Conservation (phyloP, 805 yeast species). For the Kluyveromyces lactis region DNA sequence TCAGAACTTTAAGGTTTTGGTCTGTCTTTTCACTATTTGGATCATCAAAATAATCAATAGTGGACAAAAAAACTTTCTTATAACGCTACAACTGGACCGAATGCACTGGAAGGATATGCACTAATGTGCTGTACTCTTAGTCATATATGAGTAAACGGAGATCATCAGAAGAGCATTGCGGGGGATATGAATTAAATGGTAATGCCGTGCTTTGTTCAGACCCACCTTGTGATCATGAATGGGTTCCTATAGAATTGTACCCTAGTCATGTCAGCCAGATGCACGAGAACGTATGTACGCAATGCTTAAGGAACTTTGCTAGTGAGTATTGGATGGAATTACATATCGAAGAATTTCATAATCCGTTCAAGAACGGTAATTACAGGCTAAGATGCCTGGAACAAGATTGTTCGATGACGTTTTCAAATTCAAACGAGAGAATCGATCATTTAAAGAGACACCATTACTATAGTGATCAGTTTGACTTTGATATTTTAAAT, state of each 20-base stretch:
- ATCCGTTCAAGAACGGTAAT: slow-evolving; percentile 34
- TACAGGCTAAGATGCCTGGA: slow-evolving; percentile 36
- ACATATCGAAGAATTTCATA: slow-evolving; percentile 47
- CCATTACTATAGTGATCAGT: slow-evolving; percentile 30
- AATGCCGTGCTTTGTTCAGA: slow-evolving; percentile 10
- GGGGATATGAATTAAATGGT: not conserved
- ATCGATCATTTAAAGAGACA: slow-evolving; percentile 40
- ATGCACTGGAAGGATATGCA: no score
- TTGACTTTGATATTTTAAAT: slow-evolving; percentile 10
- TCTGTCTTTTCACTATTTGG: no score
- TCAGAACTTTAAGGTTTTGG: no score
- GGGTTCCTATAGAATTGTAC: slow-evolving; percentile 12
- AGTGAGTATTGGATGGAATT: slow-evolving; percentile 34
- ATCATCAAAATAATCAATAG: no score
- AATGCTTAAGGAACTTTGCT: slow-evolving; percentile 37
- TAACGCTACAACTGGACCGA: no score
- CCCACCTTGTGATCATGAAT: slow-evolving; percentile 11
- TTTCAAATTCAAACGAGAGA: slow-evolving; percentile 34
- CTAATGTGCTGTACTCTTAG: no score
- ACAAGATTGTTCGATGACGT: slow-evolving; percentile 33
- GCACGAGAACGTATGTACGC: slow-evolving; percentile 27
- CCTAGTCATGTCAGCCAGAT: slow-evolving; percentile 10
- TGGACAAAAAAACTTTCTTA: no score
- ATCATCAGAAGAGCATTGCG: not conserved
- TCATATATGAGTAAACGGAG: not conserved